Percentiles rank a stretch among this genome's conserved stretches.
Evolutionary conservation across 2,329 filamentous ascomycete genomes (phyloP).

Genomic region (Helicocarpus griseus): DNA sequence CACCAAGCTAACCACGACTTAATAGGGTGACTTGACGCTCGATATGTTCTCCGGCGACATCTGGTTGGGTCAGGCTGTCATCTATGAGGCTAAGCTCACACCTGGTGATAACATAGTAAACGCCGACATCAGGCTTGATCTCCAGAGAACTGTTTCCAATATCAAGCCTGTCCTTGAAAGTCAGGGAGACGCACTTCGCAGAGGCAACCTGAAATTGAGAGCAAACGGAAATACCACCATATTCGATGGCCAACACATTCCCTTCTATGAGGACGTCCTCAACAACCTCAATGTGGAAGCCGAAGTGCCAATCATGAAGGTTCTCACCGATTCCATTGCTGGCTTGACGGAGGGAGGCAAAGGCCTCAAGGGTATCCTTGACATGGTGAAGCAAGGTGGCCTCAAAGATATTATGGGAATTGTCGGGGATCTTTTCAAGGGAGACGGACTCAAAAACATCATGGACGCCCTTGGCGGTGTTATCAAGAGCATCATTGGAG

Average conservation of each 20-base stretch:
- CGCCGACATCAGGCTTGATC: constrained; percentile 35
- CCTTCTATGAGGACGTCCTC: constrained; percentile 37
- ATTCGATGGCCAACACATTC: constrained; percentile 35
- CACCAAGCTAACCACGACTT: background rate
- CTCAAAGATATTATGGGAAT: background rate
- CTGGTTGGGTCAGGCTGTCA: constrained; percentile 29
- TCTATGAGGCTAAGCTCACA: constrained; percentile 32
- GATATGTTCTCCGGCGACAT: constrained; percentile 35
- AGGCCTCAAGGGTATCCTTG: background rate
- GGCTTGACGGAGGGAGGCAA: background rate
- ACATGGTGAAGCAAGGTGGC: background rate
- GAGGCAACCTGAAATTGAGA: constrained; percentile 35
- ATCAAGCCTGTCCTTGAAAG: constrained; percentile 30
- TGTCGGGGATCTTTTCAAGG: background rate
- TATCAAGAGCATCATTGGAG: background rate
- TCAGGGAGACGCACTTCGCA: constrained; percentile 28
- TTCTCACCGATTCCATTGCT: constrained; percentile 24
- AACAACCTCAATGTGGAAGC: constrained; percentile 30
- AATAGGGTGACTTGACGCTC: constrained; percentile 37
- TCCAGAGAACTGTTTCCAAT: constrained; percentile 35
- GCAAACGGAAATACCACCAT: constrained; percentile 35
- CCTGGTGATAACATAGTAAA: constrained; percentile 36
- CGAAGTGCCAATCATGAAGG: constrained; percentile 29
- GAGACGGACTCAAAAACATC: background rate
- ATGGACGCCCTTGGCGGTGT: background rate